These are phyloP conservation scores for Cyanophora paradoxa DNA, from an alignment of 78 protist genomes.

Conservation along the genomic window DNA sequence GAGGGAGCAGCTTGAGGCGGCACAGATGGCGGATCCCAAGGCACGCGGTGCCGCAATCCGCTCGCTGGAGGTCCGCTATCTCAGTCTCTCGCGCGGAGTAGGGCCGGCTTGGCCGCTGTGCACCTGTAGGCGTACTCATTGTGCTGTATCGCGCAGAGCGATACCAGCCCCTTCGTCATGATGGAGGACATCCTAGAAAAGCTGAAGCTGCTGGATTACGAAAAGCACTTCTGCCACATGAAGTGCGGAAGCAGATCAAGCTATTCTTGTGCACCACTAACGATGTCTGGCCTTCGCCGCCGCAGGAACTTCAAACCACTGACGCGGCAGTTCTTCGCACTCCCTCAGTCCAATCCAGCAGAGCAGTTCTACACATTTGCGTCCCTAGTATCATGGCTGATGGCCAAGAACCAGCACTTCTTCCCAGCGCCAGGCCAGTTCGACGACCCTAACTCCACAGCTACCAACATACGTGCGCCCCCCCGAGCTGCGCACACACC, in stretches of 20 bases:
- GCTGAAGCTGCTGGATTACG: conserved; percentile 19
- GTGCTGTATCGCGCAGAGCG: too few relatives aligned
- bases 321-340: background rate
- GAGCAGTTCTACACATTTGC: conserved; percentile 12
- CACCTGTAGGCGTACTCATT: too few relatives aligned
- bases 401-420: background rate
- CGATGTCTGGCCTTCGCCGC: too few relatives aligned
- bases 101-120: too few relatives aligned
- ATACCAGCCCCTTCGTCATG: background rate
- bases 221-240: background rate
- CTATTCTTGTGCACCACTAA: too few relatives aligned
- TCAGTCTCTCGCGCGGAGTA: too few relatives aligned
- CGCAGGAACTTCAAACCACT: background rate
- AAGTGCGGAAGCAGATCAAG: too few relatives aligned
- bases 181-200: conserved; percentile 12
- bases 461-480: background rate
- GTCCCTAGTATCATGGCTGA: background rate
- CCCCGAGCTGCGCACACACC: background rate
- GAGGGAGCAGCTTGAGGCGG: too few relatives aligned
- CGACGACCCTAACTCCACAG: conserved; percentile 8
- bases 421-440: background rate
- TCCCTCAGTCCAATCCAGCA: background rate
- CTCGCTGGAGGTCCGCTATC: too few relatives aligned
- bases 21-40: too few relatives aligned
- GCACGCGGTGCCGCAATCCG: too few relatives aligned